phyloP scores from a whole-genome alignment of 176 grass and related monocot species.

The Oryza nivara region DNA sequence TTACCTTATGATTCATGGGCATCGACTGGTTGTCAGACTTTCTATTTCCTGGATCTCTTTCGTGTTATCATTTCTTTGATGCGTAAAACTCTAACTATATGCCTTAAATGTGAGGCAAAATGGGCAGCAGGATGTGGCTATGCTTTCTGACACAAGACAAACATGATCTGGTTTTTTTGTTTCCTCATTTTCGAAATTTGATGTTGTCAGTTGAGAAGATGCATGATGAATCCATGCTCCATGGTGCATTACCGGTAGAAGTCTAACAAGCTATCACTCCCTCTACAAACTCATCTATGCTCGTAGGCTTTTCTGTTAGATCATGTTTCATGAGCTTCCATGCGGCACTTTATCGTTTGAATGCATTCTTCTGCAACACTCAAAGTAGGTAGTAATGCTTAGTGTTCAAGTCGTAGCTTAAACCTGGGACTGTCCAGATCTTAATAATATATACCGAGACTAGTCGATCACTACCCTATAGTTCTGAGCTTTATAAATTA shows the following conservation, averaged over 20 bases:
- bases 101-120: not conserved
- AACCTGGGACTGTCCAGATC: too few relatives aligned
- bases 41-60: not conserved
- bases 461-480: not conserved
- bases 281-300: not conserved
- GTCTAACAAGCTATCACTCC: not conserved
- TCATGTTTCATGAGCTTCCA: not conserved
- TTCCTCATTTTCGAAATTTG: not conserved
- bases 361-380: not conserved
- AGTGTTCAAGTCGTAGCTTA: too few relatives aligned
- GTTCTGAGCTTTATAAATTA: too few relatives aligned
- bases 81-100: not conserved
- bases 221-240: not conserved
- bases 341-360: not conserved
- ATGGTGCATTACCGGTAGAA: not conserved
- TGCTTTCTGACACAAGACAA: not conserved
- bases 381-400: not conserved
- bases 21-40: not conserved
- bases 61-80: not conserved
- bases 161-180: not conserved
- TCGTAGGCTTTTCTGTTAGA: not conserved
- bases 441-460: not conserved
- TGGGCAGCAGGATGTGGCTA: not conserved
- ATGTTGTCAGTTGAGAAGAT: conserved; percentile 15
- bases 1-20: not conserved